A percentile compares a stretch with the other conserved stretches of the same genome.
phyloP scores from a whole-genome alignment of 257 asterid species.

The Solanum virginianum region DNA sequence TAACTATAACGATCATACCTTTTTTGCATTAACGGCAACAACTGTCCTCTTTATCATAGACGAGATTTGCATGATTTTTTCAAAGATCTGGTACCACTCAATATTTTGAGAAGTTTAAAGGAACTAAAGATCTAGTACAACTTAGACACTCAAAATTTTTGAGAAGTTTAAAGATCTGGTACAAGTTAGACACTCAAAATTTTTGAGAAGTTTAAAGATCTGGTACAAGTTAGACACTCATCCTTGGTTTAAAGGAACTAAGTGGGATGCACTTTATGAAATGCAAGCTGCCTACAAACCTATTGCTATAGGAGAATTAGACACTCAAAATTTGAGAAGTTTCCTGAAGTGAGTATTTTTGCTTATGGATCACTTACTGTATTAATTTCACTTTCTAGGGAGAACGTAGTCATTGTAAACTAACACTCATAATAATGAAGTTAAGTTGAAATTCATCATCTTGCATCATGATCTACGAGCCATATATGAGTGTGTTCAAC shows the following conservation, averaged over 20 bases:
- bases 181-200: conserved; percentile 12
- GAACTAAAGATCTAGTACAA: conserved; percentile 18
- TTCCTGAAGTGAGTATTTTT: conserved; percentile 53
- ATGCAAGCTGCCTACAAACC: conserved; percentile 95
- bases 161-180: too few relatives aligned
- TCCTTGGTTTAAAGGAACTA: conserved; percentile 66
- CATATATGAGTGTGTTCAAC: not conserved
- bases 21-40: not conserved
- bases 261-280: conserved; percentile 86
- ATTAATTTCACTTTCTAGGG: not conserved
- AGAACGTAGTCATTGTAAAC: not conserved
- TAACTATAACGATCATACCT: not conserved
- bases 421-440: not conserved
- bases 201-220: too few relatives aligned
- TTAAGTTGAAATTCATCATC: not conserved
- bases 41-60: not conserved
- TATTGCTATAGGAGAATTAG: conserved; percentile 67
- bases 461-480: not conserved
- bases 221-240: conserved; percentile 47
- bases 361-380: not conserved
- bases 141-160: too few relatives aligned
- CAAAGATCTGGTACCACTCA: not conserved
- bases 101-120: too few relatives aligned
- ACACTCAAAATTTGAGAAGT: conserved; percentile 92
- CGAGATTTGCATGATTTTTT: not conserved